Percentiles rank a stretch among this genome's conserved stretches.
Conservation (phyloP, 129 eudicot genomes). For the carrot (Daucus carota) region DH1_v3.0 NC_030381.2:51955001-51955500, state of each 20-base stretch:
- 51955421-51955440: no score
- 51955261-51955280: background rate
- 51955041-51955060: background rate
- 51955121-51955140: background rate
- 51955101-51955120: background rate
- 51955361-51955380: no score
- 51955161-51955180: background rate
- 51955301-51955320: no score
- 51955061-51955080: background rate
- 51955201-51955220: constrained; percentile 4
- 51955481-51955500: no score
- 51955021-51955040: background rate
- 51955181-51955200: constrained; percentile 7
- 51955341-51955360: no score
- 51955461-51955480: no score
- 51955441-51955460: no score
- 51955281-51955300: no score
- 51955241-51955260: background rate
- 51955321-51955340: no score
- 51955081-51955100: background rate
- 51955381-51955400: no score
- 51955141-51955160: background rate
- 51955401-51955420: no score
- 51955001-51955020: background rate
- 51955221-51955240: background rate